Percentiles rank a stretch among this genome's conserved stretches.
phyloP scores from a whole-genome alignment of 805 yeast genomes.

The Wickerhamiella slavikovae region DNA sequence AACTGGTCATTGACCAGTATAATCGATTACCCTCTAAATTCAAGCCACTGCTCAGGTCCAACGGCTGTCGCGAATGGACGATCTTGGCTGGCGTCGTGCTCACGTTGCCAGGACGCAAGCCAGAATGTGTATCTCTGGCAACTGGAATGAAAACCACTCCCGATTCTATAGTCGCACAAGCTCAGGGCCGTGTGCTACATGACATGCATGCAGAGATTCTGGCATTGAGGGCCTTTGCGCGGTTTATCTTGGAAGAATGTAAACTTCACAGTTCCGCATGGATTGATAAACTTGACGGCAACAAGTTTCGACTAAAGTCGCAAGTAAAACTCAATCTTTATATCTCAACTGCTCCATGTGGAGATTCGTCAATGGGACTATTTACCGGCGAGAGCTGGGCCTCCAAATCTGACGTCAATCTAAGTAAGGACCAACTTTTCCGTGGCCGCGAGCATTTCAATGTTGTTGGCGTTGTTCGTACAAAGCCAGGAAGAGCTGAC shows the following conservation, averaged over 20 bases:
- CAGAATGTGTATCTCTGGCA: slow-evolving; percentile 28
- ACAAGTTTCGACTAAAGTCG: too few species aligned
- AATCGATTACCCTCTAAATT: slow-evolving; percentile 21
- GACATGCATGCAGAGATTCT: slow-evolving; percentile 85
- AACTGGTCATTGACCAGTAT: slow-evolving; percentile 11
- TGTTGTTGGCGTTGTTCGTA: slow-evolving; percentile 45
- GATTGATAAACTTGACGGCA: neutral
- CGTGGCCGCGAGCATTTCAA: slow-evolving; percentile 10
- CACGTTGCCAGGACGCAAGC: slow-evolving; percentile 6
- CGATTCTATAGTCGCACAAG: slow-evolving; percentile 23
- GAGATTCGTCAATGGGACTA: slow-evolving; percentile 60
- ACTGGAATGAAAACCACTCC: slow-evolving; percentile 79
- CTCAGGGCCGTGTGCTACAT: slow-evolving; percentile 48
- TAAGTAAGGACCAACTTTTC: slow-evolving; percentile 3
- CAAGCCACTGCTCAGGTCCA: slow-evolving; percentile 39
- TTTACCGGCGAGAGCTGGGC: slow-evolving; percentile 9
- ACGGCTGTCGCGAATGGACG: slow-evolving; percentile 64
- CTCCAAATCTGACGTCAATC: too few species aligned
- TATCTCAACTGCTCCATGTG: slow-evolving; percentile 71
- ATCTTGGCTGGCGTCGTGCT: slow-evolving; percentile 56
- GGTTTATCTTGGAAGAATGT: slow-evolving; percentile 32
- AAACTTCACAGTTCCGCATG: neutral
- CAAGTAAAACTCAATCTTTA: slow-evolving; percentile 36
- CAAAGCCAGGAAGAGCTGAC: slow-evolving; percentile 84
- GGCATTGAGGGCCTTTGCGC: slow-evolving; percentile 49